Evolutionary conservation across 495 filamentous ascomycete genomes (phyloP).

Genomic region (Xylaria nigripes): DNA sequence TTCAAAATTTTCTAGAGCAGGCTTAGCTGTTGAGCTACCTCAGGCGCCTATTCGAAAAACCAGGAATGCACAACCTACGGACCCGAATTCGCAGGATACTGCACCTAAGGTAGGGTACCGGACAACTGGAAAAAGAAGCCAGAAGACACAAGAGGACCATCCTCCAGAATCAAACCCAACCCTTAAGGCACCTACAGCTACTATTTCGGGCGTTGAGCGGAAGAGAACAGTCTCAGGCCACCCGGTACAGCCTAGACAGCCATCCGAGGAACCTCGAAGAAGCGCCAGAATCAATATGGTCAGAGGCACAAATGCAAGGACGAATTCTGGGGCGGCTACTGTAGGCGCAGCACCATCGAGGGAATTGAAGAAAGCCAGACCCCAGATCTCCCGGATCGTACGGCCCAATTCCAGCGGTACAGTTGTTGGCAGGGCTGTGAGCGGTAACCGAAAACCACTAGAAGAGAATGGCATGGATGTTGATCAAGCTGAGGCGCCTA

Average conservation of each 20-base stretch:
- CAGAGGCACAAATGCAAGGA: slow-evolving; percentile 47
- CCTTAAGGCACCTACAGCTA: slow-evolving; percentile 15
- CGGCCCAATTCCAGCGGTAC: slow-evolving; percentile 48
- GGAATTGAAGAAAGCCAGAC: slow-evolving; percentile 71
- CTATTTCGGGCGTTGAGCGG: slow-evolving; percentile 44
- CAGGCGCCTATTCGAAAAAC: slow-evolving; percentile 58
- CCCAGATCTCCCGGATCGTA: slow-evolving; percentile 47
- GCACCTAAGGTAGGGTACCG: slow-evolving; percentile 57
- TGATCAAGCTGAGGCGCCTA: slow-evolving; percentile 43
- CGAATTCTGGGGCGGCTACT: slow-evolving; percentile 53
- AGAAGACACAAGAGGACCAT: slow-evolving; percentile 37
- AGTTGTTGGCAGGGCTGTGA: slow-evolving; percentile 74
- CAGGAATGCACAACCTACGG: slow-evolving; percentile 49
- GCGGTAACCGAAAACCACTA: slow-evolving; percentile 68
- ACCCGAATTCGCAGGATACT: slow-evolving; percentile 47
- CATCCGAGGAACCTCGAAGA: slow-evolving; percentile 60
- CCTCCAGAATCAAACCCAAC: slow-evolving; percentile 25
- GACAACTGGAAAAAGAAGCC: slow-evolving; percentile 39
- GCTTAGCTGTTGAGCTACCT: slow-evolving; percentile 48
- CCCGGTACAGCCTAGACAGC: slow-evolving; percentile 51
- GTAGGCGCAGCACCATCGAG: slow-evolving; percentile 52
- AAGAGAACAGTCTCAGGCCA: slow-evolving; percentile 86
- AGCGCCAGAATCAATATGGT: slow-evolving; percentile 65
- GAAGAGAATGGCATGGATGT: slow-evolving; percentile 56
- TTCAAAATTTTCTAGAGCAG: slow-evolving; percentile 28